Conservation (phyloP, 2,329 filamentous ascomycete species). For the Aspergillus sp. region DNA sequence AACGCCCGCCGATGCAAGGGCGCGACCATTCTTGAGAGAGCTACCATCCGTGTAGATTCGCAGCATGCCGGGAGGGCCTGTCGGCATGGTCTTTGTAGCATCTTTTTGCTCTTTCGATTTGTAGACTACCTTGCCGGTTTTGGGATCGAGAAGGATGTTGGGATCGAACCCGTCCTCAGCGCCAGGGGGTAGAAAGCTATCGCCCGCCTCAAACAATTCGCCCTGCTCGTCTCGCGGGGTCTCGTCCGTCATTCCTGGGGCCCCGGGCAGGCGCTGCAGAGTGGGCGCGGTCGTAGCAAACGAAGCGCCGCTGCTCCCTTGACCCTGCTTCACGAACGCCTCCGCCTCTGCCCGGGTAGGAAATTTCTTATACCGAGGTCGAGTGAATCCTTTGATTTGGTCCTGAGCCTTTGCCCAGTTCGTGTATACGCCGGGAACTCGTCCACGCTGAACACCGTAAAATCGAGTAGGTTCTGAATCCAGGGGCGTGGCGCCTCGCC, state of each 20-base stretch:
- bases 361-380: slow-evolving; percentile 69
- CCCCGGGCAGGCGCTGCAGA: slow-evolving; percentile 33
- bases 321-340: slow-evolving; percentile 62
- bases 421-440: slow-evolving; percentile 61
- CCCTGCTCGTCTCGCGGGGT: slow-evolving; percentile 45
- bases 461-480: slow-evolving; percentile 48
- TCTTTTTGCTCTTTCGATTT: slow-evolving; percentile 54
- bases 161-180: slow-evolving; percentile 63
- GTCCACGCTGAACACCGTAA: slow-evolving; percentile 61
- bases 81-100: slow-evolving; percentile 46
- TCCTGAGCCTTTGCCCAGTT: slow-evolving; percentile 69
- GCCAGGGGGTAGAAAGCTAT: slow-evolving; percentile 55
- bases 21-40: slow-evolving; percentile 57
- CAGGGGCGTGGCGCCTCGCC: slow-evolving; percentile 35
- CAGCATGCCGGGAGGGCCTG: slow-evolving; percentile 50
- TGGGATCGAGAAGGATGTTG: slow-evolving; percentile 54
- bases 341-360: slow-evolving; percentile 70
- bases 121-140: slow-evolving; percentile 55
- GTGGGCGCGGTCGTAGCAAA: slow-evolving; percentile 28
- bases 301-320: slow-evolving; percentile 21
- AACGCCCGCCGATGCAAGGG: slow-evolving; percentile 58
- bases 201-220: slow-evolving; percentile 51
- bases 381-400: slow-evolving; percentile 72
- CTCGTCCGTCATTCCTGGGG: slow-evolving; percentile 41
- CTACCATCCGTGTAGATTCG: slow-evolving; percentile 66